Base-by-base conservation (phyloP, 352 stramenopile genomes). In the Discostella stelligera region DNA sequence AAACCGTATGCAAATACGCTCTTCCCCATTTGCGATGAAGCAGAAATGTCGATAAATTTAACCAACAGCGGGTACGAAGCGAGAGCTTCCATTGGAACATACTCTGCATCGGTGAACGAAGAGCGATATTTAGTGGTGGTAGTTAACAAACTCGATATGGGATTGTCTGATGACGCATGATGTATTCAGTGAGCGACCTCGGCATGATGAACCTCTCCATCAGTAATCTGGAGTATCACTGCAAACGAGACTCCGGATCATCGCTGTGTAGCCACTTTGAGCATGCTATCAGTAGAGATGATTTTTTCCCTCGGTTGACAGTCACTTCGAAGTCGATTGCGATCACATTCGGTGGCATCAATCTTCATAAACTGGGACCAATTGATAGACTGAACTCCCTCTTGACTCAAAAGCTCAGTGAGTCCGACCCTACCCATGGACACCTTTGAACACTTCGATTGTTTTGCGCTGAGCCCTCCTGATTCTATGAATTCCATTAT, bases 401-500 rank as follows among this genome's bases (percentile, higher is more conserved):
- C 50, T 44, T 77, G 58, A 27, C 78, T 50, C 6, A 94, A 60
- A 54, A 86, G 41, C 3, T 82, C 30, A 30, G 55, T 49, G 4
- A 92, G 52, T 49, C 48, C 72, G 25, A 20, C 48, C 67, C 73
- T 75, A 16, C 59, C 72, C 56, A 50, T 16, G 21, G 32, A 16
- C 18, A 20, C 55, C 18, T 20, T 21, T 23, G 37, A 1, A 49
- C 16, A 2, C 20, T 73, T 14, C 0, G 66, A 0, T 3, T 21
- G 44, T 23, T 18, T 11, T 62, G 9, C 30, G 54, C 20, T 48
- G 21, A 61, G 14, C 9, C 60, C 62, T 6, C 16, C 18, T 11
- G 59, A 44, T 5, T 71, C 50, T 27, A 97, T 87, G 65, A 98
- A 97, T 25, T 96, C 88, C 10, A 98, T 71, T 11, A 99, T 95